These are phyloP conservation scores for Wickerhamomyces sydowiorum DNA, from an alignment of 805 yeast genomes.

Conservation along the genomic window DNA sequence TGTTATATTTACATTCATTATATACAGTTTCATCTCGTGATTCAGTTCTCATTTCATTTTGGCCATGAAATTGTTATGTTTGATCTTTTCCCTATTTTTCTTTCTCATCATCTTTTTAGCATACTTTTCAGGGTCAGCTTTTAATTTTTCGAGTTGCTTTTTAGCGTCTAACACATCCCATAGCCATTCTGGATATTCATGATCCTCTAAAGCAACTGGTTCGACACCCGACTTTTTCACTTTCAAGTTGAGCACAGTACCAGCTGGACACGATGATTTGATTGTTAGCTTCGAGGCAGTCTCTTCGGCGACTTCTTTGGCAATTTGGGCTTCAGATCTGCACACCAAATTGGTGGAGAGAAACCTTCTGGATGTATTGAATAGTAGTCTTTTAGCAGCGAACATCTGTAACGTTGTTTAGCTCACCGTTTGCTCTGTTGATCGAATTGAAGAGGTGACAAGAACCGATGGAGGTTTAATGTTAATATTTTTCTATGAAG, in stretches of 20 bases:
- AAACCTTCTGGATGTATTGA: not conserved
- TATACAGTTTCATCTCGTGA: not conserved
- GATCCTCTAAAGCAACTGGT: constrained; percentile 81
- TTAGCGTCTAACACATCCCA: constrained; percentile 77
- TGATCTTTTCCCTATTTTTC: constrained; percentile 63
- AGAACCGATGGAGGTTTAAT: too few relatives aligned
- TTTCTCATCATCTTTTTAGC: constrained; percentile 69
- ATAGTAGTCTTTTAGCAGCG: not conserved
- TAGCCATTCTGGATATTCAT: constrained; percentile 91
- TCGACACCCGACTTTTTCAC: constrained; percentile 79
- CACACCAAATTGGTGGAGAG: not conserved
- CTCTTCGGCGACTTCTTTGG: not conserved
- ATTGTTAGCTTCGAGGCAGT: constrained; percentile 4
- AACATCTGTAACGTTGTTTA: not conserved
- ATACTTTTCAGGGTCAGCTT: constrained; percentile 53
- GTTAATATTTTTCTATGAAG: too few relatives aligned
- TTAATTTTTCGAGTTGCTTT: constrained; percentile 50
- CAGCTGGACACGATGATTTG: constrained; percentile 55
- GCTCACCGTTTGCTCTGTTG: too few relatives aligned
- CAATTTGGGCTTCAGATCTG: constrained; percentile 1
- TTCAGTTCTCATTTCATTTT: constrained; percentile 29
- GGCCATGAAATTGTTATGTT: constrained; percentile 71
- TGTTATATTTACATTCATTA: not conserved
- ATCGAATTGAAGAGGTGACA: too few relatives aligned
- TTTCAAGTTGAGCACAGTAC: constrained; percentile 68